Evolutionary conservation across 1,284 basidiomycete species (phyloP), one percentile per base, ranked within the genome.

Genomic region (Peniophora sp.): DNA sequence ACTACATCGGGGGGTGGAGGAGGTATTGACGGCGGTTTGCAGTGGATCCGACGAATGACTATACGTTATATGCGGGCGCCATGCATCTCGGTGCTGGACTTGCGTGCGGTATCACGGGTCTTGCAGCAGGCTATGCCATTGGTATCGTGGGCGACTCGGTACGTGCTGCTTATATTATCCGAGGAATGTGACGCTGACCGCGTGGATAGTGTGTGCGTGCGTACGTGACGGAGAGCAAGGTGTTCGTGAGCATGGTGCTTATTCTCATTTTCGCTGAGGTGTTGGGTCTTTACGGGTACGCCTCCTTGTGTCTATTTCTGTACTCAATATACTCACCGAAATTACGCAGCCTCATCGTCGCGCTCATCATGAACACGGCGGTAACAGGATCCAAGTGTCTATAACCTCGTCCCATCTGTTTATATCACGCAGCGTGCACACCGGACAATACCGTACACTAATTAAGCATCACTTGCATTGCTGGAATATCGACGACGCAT

Each of bases 61-160:
- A 83, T 62, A 80, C 88, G 25, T 77, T 92, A 45, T 92, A 85
- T 62, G 80, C 85, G 16, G 96, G 97, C 39, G 97, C 97, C 68
- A 79, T 97, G 45, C 96, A 99, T 67, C 83, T 99, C 24, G 93
- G 89, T 10, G 97, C 96, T 11, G 96, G 97, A 24, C 73, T 98
- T 27, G 84, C 92, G 5, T 95, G 92, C 64, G 95, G 95, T 16
- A 70, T 92, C 58, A 94, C 96, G 12, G 96, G 96, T 53, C 69
- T 99, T 45, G 89, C 94, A n/a, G 96, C 96, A 2, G 96, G 96
- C 6, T 96, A 94, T 64, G 94, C 96, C n/a, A 96, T 99, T 65
- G 96, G 96, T 27, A 83, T 89, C 55, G 92, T 98, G 23, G 96
- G 95, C 51, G 96, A 99, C 64, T 85, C 95, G 20, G 94, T 93